Evolutionary conservation across 306 rosid species (phyloP), one percentile per base, ranked within the genome.

Genomic region (Vigna angularis): DNA sequence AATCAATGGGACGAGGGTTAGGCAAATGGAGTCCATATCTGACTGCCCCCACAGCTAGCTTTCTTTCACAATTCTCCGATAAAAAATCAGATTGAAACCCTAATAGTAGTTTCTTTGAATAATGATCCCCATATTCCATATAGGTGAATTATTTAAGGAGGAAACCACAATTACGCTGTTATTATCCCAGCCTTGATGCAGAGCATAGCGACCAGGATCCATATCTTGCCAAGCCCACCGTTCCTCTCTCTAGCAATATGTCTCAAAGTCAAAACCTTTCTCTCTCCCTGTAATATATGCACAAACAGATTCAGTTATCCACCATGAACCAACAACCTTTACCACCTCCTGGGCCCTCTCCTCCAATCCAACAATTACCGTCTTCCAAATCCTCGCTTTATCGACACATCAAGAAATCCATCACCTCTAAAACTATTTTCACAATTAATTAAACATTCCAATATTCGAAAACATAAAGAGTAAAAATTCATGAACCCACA

Each of bases 81-180:
- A 84, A 86, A 89, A 93, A 89, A 84, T 89, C 89, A 91, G 90
- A 89, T 79, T 74, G 84, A 84, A 66, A 79, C 88, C 97, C 98
- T 91, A 95, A 89, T 76, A 91, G 88, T 85, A 89, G 89, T 85
- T 89, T 95, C 91, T 85, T 83, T 89, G 96, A 81, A 83, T 86
- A 85, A 91, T 90, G 93, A 74, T 68, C 59, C 98, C 97, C 89
- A 88, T 88, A 91, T 81, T 97, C 97, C 89, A 88, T 88, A 91
- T 78, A 93, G 97, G 93, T 91, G 98, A 86, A 91, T 95, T 78
- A 88, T 87, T 89, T 92, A 95, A 93, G 97, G 86, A 93, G 99
- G 98, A 95, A 95, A 93, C 98, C 99, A 90, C 99, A 91, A 95
- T 95, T 95, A 95, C 99, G 99, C 99, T 95, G 99, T 95, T 93